Conservation (phyloP, 208 protist genomes). For the Porcisia hertigi region DNA sequence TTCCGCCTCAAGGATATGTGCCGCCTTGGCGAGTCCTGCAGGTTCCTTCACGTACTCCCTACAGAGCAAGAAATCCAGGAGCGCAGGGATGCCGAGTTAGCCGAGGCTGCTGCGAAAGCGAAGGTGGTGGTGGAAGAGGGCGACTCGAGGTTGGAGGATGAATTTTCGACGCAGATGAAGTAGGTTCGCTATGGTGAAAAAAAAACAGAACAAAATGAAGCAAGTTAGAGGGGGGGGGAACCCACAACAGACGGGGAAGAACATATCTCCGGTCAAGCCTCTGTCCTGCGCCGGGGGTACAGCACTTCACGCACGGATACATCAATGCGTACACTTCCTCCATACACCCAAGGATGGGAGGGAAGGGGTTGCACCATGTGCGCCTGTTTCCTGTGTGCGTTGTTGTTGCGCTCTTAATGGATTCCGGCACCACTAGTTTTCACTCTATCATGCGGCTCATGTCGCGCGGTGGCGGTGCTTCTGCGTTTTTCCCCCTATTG, state of each 20-base stretch:
- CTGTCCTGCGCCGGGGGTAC: not conserved
- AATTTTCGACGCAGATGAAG: not conserved
- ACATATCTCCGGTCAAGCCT: not conserved
- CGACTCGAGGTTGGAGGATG: not conserved
- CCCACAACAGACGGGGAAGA: too few relatives aligned
- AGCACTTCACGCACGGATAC: not conserved
- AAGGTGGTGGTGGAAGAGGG: conserved; percentile 3
- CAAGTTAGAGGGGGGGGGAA: not conserved
- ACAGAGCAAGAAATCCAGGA: conserved; percentile 41
- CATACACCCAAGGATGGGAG: not conserved
- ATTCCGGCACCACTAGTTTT: not conserved
- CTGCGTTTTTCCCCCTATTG: not conserved
- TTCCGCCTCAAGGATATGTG: conserved; percentile 85
- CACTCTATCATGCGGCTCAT: not conserved
- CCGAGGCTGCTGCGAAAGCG: conserved; percentile 5
- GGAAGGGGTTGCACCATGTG: not conserved
- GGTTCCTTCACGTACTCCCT: conserved; percentile 81
- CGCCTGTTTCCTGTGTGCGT: not conserved
- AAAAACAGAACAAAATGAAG: not conserved
- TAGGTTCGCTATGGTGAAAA: not conserved
- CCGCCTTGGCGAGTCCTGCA: conserved; percentile 71
- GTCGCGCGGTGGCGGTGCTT: not conserved
- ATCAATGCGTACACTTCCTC: not conserved
- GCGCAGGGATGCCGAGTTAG: conserved; percentile 28
- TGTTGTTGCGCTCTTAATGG: not conserved